Conservation (phyloP, 192 early-diverging fungal species). For the Backusella tuberculispora region DNA sequence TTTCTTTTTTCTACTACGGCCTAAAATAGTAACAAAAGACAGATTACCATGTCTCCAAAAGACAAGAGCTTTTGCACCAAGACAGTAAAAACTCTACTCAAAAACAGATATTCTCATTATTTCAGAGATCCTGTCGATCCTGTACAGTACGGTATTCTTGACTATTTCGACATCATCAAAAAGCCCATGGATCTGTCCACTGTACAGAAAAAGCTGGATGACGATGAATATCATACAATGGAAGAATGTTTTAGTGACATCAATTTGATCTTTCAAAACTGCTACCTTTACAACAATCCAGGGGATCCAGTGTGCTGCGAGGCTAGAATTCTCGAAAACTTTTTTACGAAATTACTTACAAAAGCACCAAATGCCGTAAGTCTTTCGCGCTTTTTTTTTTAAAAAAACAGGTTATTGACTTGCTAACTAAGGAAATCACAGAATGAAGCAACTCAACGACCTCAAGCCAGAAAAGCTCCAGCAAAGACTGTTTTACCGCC, state of each 20-base stretch:
- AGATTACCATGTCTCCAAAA: neutral
- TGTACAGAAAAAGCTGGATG: constrained; percentile 48
- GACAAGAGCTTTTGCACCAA: neutral
- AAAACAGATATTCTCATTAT: constrained; percentile 73
- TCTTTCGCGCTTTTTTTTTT: neutral
- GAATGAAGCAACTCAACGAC: neutral
- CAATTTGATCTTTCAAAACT: constrained; percentile 76
- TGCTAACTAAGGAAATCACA: no score
- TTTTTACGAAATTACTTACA: constrained; percentile 64
- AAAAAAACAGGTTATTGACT: neutral
- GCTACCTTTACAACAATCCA: constrained; percentile 77
- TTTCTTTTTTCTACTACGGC: no score
- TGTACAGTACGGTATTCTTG: constrained; percentile 64
- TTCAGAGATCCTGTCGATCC: constrained; percentile 86
- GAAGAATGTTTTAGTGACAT: constrained; percentile 55
- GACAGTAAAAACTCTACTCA: constrained; percentile 66
- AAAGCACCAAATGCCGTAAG: constrained; percentile 59
- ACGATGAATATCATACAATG: constrained; percentile 41
- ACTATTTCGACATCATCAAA: constrained; percentile 73
- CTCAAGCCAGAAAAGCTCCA: neutral
- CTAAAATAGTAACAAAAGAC: no score
- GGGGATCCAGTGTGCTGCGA: constrained; percentile 65
- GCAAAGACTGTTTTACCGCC: neutral
- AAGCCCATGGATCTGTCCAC: constrained; percentile 76
- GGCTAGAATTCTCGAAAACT: constrained; percentile 64